Percentiles rank a stretch among this genome's conserved stretches.
Evolutionary conservation across 179 eudicot species (phyloP).

Genomic region (Beta macrorhiza): DNA sequence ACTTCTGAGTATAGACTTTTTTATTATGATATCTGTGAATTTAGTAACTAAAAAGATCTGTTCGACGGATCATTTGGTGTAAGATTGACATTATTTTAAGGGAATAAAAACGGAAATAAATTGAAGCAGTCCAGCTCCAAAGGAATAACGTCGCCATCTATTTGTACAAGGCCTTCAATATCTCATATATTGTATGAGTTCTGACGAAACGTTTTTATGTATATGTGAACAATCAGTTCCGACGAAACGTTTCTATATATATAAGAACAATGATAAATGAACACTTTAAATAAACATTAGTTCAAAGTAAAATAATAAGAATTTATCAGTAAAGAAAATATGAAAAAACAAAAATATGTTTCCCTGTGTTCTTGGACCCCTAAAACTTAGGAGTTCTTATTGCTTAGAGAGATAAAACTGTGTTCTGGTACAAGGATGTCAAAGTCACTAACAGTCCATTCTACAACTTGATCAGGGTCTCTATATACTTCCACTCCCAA

Average conservation of each 20-base stretch:
- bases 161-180: too few species aligned
- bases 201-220: too few species aligned
- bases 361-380: not conserved
- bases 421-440: conserved; percentile 34
- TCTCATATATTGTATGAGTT: too few species aligned
- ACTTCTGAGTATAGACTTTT: not conserved
- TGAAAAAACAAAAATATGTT: too few species aligned
- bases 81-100: not conserved
- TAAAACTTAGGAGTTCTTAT: not conserved
- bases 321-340: too few species aligned
- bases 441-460: conserved; percentile 69
- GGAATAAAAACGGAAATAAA: not conserved
- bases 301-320: too few species aligned
- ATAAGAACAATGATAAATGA: too few species aligned
- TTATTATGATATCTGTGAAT: not conserved
- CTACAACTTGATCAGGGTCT: conserved; percentile 44
- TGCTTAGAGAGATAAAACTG: not conserved
- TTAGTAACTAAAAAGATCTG: not conserved
- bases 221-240: too few species aligned
- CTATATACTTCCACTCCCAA: conserved; percentile 58
- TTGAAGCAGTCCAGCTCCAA: not conserved
- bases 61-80: not conserved
- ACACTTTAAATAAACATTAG: too few species aligned
- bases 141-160: not conserved
- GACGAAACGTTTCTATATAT: too few species aligned